These are phyloP conservation scores for Colletotrichum caudatum DNA, from an alignment of 2,329 filamentous ascomycete genomes.

Conservation along the genomic window DNA sequence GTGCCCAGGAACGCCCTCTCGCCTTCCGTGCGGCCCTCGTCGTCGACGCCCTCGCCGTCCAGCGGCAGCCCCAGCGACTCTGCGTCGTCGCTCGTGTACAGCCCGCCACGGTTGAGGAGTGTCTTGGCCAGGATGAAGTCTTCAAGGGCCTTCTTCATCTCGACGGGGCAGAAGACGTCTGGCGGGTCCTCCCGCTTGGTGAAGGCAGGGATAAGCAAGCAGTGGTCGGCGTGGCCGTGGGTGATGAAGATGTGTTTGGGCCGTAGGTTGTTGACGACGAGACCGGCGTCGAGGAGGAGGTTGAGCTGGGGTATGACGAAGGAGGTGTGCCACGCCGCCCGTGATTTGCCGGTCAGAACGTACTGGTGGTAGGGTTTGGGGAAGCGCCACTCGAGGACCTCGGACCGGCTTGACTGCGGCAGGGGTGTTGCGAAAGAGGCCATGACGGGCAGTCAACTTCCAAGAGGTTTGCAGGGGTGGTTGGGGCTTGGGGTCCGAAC, in stretches of 20 bases:
- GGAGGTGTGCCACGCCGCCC: constrained; percentile 64
- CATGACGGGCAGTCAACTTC: not conserved
- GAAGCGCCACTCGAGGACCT: constrained; percentile 60
- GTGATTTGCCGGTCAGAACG: constrained; percentile 60
- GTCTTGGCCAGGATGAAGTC: constrained; percentile 56
- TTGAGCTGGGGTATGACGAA: constrained; percentile 64
- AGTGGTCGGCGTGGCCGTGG: constrained; percentile 63
- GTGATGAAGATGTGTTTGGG: constrained; percentile 64
- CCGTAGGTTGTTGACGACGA: constrained; percentile 58
- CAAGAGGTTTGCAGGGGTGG: not conserved
- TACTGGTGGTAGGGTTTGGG: constrained; percentile 57
- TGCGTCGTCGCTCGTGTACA: constrained; percentile 48
- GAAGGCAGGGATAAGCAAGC: constrained; percentile 57
- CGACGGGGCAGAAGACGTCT: constrained; percentile 58
- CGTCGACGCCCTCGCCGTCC: constrained; percentile 40
- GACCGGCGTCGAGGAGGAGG: constrained; percentile 62
- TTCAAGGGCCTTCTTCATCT: constrained; percentile 55
- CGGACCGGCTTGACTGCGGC: constrained; percentile 57
- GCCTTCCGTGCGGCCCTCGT: constrained; percentile 40
- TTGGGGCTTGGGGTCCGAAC: no score
- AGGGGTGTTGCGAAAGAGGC: constrained; percentile 57
- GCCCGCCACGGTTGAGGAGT: constrained; percentile 57
- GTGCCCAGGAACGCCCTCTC: constrained; percentile 50
- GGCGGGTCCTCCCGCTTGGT: constrained; percentile 59
- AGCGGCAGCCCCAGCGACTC: constrained; percentile 39